Evolutionary conservation across 257 asterid species (phyloP), one percentile per base, ranked within the genome.

Genomic region (Ophiorrhiza pumila): DNA sequence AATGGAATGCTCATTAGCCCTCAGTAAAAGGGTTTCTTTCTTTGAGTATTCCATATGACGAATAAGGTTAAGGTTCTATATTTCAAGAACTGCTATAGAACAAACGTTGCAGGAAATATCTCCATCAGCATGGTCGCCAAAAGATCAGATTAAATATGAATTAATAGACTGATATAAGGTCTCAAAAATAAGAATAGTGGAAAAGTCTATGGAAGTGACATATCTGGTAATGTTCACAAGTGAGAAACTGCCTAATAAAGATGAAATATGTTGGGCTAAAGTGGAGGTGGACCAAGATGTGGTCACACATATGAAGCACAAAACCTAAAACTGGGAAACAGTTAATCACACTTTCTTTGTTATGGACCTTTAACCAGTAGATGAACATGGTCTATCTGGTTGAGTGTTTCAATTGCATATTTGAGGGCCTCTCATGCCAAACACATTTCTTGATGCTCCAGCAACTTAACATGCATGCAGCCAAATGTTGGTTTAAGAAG

Each of bases 211-310:
- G 53, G 53, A 52, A 69, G 47, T 23, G 39, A 37, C 49, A 57
- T 37, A 43, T 22, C n/a, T 34, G 52, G 41, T 14, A n/a, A 53
- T 34, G 18, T 31, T 53, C 0, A 32, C 20, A 45, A 20, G 14
- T 29, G 20, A 12, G 20, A 25, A 53, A 22, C 49, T 37, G 74
- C 59, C 50, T n/a, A 65, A 53, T 52, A 56, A 69, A 53, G 65
- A 53, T 23, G 42, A 70, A 53, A 43, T 55, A 14, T 53, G 53
- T 31, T 23, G 39, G 53, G 53, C 39, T n/a, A 55, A 53, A 41
- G 53, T 53, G 50, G 53, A 4, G 65, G 65, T 53, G 64, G 74
- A 23, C 65, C 74, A 55, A 59, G 53, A 37, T 53, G 34, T 23
- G 53, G 65, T 55, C 53, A 70, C 53, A 55, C 37, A 14, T 37